These are phyloP conservation scores for Closterium sp. DNA, from an alignment of 139 green algal species.

Conservation along the genomic window DNA sequence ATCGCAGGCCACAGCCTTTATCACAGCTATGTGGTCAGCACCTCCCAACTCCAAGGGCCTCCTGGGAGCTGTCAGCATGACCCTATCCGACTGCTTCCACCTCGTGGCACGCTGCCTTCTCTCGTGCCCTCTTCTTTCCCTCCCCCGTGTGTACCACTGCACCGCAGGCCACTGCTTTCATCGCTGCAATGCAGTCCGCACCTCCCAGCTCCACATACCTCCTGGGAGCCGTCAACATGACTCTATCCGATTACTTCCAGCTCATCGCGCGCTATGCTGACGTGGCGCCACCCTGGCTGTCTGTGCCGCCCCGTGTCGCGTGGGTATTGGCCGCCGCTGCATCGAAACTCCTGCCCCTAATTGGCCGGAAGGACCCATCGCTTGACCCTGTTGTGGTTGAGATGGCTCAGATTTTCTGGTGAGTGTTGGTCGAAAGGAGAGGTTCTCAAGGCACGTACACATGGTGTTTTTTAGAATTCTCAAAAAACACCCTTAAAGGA, in stretches of 20 bases:
- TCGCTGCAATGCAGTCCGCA: not conserved
- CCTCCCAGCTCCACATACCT: not conserved
- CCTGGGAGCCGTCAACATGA: conserved; percentile 14
- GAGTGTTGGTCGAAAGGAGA: not conserved
- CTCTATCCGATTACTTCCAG: conserved; percentile 18
- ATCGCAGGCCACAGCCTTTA: too few species aligned
- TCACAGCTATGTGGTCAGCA: too few species aligned
- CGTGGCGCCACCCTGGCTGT: conserved; percentile 3
- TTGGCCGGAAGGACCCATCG: conserved; percentile 32
- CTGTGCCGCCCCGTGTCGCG: not conserved
- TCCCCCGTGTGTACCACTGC: not conserved
- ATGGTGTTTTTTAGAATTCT: too few species aligned
- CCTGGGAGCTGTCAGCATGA: too few species aligned
- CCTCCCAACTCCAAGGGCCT: too few species aligned
- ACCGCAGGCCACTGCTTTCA: conserved; percentile 1
- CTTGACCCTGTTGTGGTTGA: conserved; percentile 47
- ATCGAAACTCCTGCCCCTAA: not conserved
- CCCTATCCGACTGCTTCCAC: too few species aligned
- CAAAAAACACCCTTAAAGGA: too few species aligned
- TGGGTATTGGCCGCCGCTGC: conserved; percentile 15
- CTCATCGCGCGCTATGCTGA: not conserved
- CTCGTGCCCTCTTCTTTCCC: not conserved
- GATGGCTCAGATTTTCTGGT: conserved; percentile 41
- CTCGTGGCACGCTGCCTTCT: too few species aligned
- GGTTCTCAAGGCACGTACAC: too few species aligned